Conservation (phyloP, 805 yeast genomes). For the Candida mattraensis region DNA sequence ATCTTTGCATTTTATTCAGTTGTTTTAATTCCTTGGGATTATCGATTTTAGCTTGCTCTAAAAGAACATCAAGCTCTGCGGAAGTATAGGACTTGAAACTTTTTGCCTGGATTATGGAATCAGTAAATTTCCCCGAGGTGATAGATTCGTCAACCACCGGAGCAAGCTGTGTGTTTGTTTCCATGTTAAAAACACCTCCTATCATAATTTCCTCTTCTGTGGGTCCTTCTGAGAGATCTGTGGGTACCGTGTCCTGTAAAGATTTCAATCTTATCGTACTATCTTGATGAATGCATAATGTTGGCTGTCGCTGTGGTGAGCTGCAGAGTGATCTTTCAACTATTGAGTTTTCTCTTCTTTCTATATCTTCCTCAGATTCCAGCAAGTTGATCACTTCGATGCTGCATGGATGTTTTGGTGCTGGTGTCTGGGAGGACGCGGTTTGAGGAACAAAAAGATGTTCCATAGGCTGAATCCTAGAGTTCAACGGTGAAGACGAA, state of each 20-base stretch:
- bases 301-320: too few species aligned
- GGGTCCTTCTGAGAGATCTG: too few species aligned
- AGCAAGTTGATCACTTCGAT: constrained; percentile 12
- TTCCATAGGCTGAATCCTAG: too few species aligned
- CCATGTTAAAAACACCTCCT: constrained; percentile 11
- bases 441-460: constrained; percentile 10
- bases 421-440: constrained; percentile 1
- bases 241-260: too few species aligned
- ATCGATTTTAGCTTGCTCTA: constrained; percentile 19
- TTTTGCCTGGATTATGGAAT: constrained; percentile 1
- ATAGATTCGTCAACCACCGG: too few species aligned
- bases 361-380: constrained; percentile 13
- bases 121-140: too few species aligned
- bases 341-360: too few species aligned
- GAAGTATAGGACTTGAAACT: constrained; percentile 7
- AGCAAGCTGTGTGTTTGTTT: constrained; percentile 10
- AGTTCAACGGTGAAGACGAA: too few species aligned
- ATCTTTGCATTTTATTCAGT: constrained; percentile 39
- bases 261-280: too few species aligned
- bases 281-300: too few species aligned
- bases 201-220: constrained; percentile 9
- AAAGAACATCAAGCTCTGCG: constrained; percentile 21
- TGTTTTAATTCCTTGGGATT: constrained; percentile 24
- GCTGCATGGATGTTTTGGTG: constrained; percentile 3
- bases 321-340: too few species aligned